phyloP scores from a whole-genome alignment of 2,329 filamentous ascomycete genomes.

The Fonsecaea nubica region DNA sequence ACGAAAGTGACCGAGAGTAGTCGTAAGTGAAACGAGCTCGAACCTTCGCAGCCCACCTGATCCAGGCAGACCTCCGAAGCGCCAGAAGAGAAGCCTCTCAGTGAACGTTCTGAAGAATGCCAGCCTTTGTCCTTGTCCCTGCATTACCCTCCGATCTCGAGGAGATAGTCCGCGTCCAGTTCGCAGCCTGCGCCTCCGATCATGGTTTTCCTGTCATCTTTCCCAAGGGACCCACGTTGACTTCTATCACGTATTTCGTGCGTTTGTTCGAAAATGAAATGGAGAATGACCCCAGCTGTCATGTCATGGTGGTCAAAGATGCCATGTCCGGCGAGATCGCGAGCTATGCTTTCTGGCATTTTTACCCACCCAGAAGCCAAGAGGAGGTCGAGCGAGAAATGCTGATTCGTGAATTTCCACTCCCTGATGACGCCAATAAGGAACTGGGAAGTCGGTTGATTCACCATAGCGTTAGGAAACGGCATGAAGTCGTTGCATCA shows the following conservation, averaged over 20 bases:
- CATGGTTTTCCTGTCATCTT: conserved; percentile 32
- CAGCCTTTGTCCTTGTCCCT: conserved; percentile 33
- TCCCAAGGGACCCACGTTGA: conserved; percentile 32
- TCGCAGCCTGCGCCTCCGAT: conserved; percentile 32
- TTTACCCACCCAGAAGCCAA: conserved; percentile 28
- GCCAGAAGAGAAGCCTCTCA: neutral
- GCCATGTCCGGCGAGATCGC: conserved; percentile 33
- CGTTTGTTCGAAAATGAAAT: conserved; percentile 28
- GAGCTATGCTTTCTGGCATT: conserved; percentile 37
- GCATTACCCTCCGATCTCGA: conserved; percentile 34
- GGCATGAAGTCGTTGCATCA: conserved; percentile 33
- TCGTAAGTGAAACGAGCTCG: conserved; percentile 2
- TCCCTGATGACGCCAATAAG: conserved; percentile 34
- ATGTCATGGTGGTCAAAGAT: conserved; percentile 36
- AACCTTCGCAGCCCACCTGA: neutral
- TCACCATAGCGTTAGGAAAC: conserved; percentile 32
- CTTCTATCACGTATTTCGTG: conserved; percentile 33
- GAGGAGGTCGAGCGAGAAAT: conserved; percentile 34
- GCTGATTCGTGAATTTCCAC: conserved; percentile 26
- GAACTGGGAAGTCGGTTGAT: conserved; percentile 32
- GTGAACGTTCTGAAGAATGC: conserved; percentile 24
- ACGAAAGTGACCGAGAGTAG: conserved; percentile 4
- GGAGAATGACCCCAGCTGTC: conserved; percentile 34
- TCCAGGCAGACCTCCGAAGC: neutral
- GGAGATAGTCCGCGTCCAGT: conserved; percentile 30